Conservation (phyloP, 352 stramenopile genomes). For the Globisporangium nodosum region DNA sequence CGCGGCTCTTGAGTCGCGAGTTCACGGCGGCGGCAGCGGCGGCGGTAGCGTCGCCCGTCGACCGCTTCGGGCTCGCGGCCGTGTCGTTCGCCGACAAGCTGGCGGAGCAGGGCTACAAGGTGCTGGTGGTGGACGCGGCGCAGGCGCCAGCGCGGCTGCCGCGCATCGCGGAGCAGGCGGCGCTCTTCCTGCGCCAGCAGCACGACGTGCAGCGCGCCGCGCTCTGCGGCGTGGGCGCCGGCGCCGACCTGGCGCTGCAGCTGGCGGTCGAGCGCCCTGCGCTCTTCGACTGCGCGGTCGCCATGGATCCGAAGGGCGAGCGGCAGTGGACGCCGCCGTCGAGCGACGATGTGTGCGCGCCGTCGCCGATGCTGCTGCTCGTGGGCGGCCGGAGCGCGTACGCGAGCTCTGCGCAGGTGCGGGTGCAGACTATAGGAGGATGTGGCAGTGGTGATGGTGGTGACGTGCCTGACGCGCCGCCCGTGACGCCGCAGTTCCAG, state of each 20-base stretch:
- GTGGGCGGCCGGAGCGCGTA: conserved; percentile 61
- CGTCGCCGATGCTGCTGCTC: conserved; percentile 56
- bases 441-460: too few species aligned
- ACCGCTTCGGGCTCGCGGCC: conserved; percentile 47
- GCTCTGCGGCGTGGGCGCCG: conserved; percentile 57
- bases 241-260: conserved; percentile 63
- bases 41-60: conserved; percentile 8
- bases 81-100: conserved; percentile 83
- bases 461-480: neutral
- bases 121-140: conserved; percentile 52
- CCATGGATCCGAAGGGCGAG: conserved; percentile 63
- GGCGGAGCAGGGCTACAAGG: conserved; percentile 85
- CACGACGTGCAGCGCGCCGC: conserved; percentile 75
- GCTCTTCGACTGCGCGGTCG: conserved; percentile 55
- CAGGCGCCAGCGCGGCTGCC: conserved; percentile 16
- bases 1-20: conserved; percentile 19
- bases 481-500: conserved; percentile 30
- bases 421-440: conserved; percentile 3
- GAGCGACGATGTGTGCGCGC: conserved; percentile 6
- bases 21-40: conserved; percentile 14
- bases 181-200: conserved; percentile 53
- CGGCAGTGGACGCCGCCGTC: conserved; percentile 21
- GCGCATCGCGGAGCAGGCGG: conserved; percentile 36
- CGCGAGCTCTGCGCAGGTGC: conserved; percentile 54
- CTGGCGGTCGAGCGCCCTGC: conserved; percentile 38